A percentile compares a stretch with the other conserved stretches of the same genome.
Conservation (phyloP, 2,329 filamentous ascomycete species). For the Fusarium piperis region DNA sequence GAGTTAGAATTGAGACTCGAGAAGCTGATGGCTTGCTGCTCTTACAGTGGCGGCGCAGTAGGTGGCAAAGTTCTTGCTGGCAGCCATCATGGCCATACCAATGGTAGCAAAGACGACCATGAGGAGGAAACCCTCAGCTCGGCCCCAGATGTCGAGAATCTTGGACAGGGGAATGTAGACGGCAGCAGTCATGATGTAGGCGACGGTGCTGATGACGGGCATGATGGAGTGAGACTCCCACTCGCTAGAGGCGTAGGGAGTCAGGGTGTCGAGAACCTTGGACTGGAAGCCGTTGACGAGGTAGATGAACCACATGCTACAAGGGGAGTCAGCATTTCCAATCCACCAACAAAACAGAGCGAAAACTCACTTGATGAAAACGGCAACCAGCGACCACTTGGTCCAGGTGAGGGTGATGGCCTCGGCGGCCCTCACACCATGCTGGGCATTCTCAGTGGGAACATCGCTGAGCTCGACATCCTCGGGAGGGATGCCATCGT, state of each 20-base stretch:
- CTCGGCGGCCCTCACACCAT: conserved; percentile 53
- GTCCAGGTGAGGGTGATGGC: conserved; percentile 54
- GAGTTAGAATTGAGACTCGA: not conserved
- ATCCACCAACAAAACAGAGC: not conserved
- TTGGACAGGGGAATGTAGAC: conserved; percentile 71
- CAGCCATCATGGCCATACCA: conserved; percentile 70
- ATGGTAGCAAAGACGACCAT: conserved; percentile 61
- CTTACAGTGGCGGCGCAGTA: conserved; percentile 62
- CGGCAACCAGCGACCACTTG: conserved; percentile 47
- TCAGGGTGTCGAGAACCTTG: conserved; percentile 53
- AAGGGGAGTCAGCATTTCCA: not conserved
- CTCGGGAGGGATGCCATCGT: conserved; percentile 14
- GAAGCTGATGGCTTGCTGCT: not conserved
- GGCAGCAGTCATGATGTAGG: conserved; percentile 64
- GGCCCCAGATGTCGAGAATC: conserved; percentile 70
- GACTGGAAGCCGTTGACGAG: conserved; percentile 61
- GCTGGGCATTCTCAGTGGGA: conserved; percentile 42
- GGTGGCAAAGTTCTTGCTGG: conserved; percentile 53
- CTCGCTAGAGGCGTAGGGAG: conserved; percentile 60
- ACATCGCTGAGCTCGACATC: conserved; percentile 19
- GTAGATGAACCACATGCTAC: conserved; percentile 58
- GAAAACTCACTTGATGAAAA: conserved; percentile 47
- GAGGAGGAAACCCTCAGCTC: conserved; percentile 67
- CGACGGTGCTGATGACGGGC: conserved; percentile 62
- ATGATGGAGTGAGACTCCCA: conserved; percentile 64